Conservation (phyloP, 768 basidiomycete genomes). For the Holtermanniella nyarrowii region DNA sequence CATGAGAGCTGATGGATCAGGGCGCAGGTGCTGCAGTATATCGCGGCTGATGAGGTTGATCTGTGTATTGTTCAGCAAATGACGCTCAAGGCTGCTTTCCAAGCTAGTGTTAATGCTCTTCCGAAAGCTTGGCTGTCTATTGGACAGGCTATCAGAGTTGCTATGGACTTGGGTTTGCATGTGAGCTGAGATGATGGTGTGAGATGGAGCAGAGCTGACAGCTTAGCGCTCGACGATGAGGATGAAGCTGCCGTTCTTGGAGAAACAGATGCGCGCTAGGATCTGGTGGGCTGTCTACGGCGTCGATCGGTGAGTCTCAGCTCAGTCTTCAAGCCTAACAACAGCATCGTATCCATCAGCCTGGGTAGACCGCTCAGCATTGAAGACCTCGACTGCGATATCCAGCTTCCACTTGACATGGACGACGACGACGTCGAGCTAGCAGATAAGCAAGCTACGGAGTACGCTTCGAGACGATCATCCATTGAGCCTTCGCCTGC, state of each 20-base stretch:
- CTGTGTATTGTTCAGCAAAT: slow-evolving; percentile 82
- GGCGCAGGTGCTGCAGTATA: slow-evolving; percentile 80
- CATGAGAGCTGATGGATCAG: slow-evolving; percentile 44
- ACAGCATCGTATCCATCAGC: slow-evolving; percentile 83
- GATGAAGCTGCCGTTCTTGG: slow-evolving; percentile 56
- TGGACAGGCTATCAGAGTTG: slow-evolving; percentile 78
- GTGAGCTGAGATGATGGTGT: slow-evolving; percentile 47
- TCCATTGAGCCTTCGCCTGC: not conserved
- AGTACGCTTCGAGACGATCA: slow-evolving; percentile 1
- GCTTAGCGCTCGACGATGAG: slow-evolving; percentile 69
- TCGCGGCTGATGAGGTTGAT: slow-evolving; percentile 76
- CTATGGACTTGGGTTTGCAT: slow-evolving; percentile 84
- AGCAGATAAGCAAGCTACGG: no score
- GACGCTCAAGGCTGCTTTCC: slow-evolving; percentile 71
- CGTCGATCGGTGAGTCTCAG: slow-evolving; percentile 44
- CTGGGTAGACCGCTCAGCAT: slow-evolving; percentile 79
- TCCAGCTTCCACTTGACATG: slow-evolving; percentile 68
- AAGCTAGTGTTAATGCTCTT: slow-evolving; percentile 85
- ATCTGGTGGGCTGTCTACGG: slow-evolving; percentile 93
- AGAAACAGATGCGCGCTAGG: slow-evolving; percentile 81
- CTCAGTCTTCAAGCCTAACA: not conserved
- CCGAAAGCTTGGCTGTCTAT: slow-evolving; percentile 89
- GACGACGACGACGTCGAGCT: slow-evolving; percentile 60
- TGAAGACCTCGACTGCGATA: slow-evolving; percentile 83
- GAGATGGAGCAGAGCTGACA: slow-evolving; percentile 1